Evolutionary conservation across 345 rosid genomes (phyloP).

Genomic region (Anacardium occidentale): DNA sequence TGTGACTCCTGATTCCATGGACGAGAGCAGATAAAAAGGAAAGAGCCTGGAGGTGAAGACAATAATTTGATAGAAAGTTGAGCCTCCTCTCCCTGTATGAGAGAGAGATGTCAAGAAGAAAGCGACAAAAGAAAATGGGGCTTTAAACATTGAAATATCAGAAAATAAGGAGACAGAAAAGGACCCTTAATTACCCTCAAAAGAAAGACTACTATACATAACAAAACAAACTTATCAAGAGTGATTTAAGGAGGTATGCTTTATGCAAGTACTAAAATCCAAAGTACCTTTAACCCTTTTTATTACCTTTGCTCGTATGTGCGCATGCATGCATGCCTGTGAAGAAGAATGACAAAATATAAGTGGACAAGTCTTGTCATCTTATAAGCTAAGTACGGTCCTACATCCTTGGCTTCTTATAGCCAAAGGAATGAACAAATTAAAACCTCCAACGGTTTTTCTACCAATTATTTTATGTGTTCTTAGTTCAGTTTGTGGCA

Average conservation of each 20-base stretch:
- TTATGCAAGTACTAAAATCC: conserved; percentile 29
- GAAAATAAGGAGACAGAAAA: conserved; percentile 17
- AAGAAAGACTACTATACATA: conserved; percentile 4
- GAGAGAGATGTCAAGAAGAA: conserved; percentile 44
- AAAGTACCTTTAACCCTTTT: conserved; percentile 13
- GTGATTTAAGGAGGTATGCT: conserved; percentile 21
- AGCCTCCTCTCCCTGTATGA: conserved; percentile 20
- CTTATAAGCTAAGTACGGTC: background rate
- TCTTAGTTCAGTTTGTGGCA: background rate
- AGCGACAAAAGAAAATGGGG: conserved; percentile 35
- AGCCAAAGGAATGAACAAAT: conserved; percentile 5
- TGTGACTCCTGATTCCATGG: conserved; percentile 38
- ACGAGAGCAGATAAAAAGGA: conserved; percentile 21
- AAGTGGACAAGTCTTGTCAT: conserved; percentile 27
- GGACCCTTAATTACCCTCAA: conserved; percentile 2
- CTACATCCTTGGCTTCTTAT: conserved; percentile 29
- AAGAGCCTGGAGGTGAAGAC: conserved; percentile 16
- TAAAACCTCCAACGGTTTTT: conserved; percentile 17
- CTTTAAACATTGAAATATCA: conserved; percentile 26
- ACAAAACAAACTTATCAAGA: conserved; percentile 14
- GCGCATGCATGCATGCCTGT: conserved; percentile 14
- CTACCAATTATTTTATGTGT: background rate
- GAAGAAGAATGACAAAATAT: conserved; percentile 4
- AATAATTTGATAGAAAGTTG: conserved; percentile 25
- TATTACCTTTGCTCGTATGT: conserved; percentile 13